Percentiles rank a stretch among this genome's conserved stretches.
Conservation (phyloP, 23 red algal genomes). For the Cyanidiococcus yangmingshanensis region DNA sequence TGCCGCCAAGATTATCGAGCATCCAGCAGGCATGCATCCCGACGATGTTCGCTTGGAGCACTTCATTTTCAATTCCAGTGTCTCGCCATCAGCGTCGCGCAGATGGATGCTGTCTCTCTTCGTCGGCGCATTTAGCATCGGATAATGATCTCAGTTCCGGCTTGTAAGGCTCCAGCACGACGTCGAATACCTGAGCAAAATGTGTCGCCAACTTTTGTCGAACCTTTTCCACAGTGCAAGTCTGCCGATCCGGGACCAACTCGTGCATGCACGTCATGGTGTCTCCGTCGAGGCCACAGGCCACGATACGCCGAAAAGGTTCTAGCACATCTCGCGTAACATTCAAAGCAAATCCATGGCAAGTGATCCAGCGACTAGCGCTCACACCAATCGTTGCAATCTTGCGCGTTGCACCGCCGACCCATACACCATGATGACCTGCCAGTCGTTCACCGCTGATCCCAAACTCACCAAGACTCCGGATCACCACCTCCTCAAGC, state of each 20-base stretch:
- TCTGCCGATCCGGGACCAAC: neutral
- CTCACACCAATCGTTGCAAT: constrained; percentile 62
- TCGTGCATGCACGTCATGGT: constrained; percentile 10
- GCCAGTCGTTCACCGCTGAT: constrained; percentile 30
- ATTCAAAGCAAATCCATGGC: constrained; percentile 84
- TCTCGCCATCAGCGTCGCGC: no score
- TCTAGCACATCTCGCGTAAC: constrained; percentile 37
- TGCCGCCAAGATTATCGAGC: no score
- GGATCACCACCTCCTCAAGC: constrained; percentile 56
- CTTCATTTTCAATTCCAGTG: no score
- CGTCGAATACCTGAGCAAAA: neutral
- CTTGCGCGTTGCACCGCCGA: constrained; percentile 43
- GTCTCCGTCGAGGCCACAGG: neutral
- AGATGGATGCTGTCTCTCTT: no score
- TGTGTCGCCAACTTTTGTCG: neutral
- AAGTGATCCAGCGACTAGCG: constrained; percentile 75
- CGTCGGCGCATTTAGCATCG: no score
- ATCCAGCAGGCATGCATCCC: no score
- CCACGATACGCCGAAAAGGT: constrained; percentile 5
- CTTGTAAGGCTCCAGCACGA: neutral
- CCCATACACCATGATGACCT: constrained; percentile 73
- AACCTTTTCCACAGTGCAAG: neutral
- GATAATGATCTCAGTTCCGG: no score
- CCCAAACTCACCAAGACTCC: constrained; percentile 17
- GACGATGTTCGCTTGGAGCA: no score